Percentiles rank a stretch among this genome's conserved stretches.
Evolutionary conservation across 768 basidiomycete genomes (phyloP).

Genomic region (Crucibulum laeve): DNA sequence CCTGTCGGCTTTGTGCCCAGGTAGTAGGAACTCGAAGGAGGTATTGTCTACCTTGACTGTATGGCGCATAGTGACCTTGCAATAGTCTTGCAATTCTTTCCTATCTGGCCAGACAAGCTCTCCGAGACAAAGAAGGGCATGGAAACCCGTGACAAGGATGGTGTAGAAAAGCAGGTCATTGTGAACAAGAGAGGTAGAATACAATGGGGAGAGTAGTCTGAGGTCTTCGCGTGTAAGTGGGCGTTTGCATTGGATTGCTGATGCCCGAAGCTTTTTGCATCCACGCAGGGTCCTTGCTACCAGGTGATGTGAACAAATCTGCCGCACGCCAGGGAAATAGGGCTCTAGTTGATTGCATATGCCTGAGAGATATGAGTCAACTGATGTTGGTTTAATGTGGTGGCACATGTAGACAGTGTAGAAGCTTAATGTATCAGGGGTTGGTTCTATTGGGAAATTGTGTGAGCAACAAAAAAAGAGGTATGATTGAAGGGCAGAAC

Average conservation of each 20-base stretch:
- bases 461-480: constrained; percentile 21
- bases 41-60: background rate
- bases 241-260: constrained; percentile 16
- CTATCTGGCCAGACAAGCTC: constrained; percentile 25
- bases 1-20: constrained; percentile 32
- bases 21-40: constrained; percentile 17
- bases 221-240: constrained; percentile 17
- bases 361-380: constrained; percentile 32
- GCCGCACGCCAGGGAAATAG: constrained; percentile 23
- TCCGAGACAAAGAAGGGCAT: constrained; percentile 24
- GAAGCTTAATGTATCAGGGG: constrained; percentile 25
- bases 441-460: constrained; percentile 20
- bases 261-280: constrained; percentile 13
- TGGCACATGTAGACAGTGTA: constrained; percentile 28
- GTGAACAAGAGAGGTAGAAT: constrained; percentile 5
- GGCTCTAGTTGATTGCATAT: constrained; percentile 28
- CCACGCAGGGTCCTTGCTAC: constrained; percentile 25
- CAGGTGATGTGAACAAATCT: constrained; percentile 11
- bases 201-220: background rate
- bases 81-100: background rate
- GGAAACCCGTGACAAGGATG: constrained; percentile 21
- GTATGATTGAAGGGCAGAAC: constrained; percentile 21
- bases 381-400: constrained; percentile 28
- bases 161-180: constrained; percentile 22
- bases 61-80: constrained; percentile 5